Evolutionary conservation across 495 filamentous ascomycete species (phyloP).

Genomic region (Chlorociboria aeruginascens): DNA sequence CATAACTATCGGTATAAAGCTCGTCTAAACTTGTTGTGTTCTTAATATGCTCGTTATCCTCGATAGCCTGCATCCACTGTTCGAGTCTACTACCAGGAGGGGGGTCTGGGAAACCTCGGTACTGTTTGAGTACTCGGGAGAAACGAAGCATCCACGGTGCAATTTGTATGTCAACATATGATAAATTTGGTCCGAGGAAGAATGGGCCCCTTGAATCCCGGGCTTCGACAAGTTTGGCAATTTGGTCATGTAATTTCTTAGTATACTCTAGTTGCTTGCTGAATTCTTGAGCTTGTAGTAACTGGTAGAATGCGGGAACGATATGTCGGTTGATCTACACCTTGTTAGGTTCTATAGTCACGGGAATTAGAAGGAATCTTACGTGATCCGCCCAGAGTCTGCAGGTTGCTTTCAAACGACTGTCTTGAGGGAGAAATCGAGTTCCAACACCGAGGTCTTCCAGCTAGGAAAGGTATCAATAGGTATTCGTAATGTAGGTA

Average conservation of each 20-base stretch:
- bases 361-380: conserved; percentile 19
- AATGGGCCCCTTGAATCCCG: conserved; percentile 64
- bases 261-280: conserved; percentile 50
- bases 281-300: conserved; percentile 60
- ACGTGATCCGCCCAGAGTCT: conserved; percentile 85
- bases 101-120: conserved; percentile 68
- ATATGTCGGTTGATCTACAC: conserved; percentile 69
- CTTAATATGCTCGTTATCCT: conserved; percentile 58
- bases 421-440: conserved; percentile 50
- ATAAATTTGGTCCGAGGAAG: conserved; percentile 61
- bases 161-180: conserved; percentile 76
- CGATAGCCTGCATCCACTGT: conserved; percentile 72
- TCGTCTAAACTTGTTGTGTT: conserved; percentile 66
- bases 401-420: conserved; percentile 62
- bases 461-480: conserved; percentile 34
- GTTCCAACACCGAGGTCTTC: conserved; percentile 60
- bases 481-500: neutral
- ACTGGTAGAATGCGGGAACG: conserved; percentile 68
- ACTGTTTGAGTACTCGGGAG: conserved; percentile 61
- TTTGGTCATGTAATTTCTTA: conserved; percentile 54
- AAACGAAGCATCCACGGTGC: conserved; percentile 82
- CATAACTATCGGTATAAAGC: conserved; percentile 54
- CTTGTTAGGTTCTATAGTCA: neutral
- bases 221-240: conserved; percentile 60
- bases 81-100: conserved; percentile 59